Evolutionary conservation across 139 green algal species (phyloP).

Genomic region (Asterochloris sp.): DNA sequence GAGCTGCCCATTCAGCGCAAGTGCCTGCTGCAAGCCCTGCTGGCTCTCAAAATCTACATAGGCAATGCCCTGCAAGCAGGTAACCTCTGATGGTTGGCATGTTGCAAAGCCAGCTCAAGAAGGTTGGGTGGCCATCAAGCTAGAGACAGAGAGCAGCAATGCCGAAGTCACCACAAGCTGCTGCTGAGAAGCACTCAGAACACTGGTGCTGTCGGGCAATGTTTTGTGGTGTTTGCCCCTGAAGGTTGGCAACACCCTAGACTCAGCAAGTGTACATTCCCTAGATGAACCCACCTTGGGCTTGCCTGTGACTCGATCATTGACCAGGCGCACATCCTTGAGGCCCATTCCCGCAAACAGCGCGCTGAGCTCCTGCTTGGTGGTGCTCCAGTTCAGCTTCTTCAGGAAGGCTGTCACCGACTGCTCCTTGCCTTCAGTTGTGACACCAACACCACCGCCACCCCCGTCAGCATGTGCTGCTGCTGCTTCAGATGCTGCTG

Average conservation of each 20-base stretch:
- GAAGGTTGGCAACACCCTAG: not conserved
- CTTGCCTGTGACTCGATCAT: constrained; percentile 28
- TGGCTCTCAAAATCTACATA: constrained; percentile 73
- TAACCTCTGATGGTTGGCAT: not conserved
- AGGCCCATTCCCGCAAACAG: constrained; percentile 54
- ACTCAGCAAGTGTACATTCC: not conserved
- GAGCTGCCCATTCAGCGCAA: constrained; percentile 23
- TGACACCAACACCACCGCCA: not conserved
- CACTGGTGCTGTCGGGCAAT: not conserved
- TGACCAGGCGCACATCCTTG: constrained; percentile 47
- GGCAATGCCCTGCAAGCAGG: constrained; percentile 61
- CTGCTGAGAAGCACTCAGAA: not conserved
- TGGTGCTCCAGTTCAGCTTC: constrained; percentile 26
- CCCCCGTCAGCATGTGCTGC: not conserved
- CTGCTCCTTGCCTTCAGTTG: not conserved
- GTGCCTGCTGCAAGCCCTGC: constrained; percentile 45
- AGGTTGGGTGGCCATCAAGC: not conserved
- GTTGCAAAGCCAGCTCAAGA: not conserved
- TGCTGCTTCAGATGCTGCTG: not conserved
- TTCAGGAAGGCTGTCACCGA: constrained; percentile 50
- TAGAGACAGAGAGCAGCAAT: not conserved
- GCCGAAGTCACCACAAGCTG: not conserved
- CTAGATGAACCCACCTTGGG: constrained; percentile 20
- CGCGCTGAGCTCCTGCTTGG: constrained; percentile 33
- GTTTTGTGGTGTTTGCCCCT: not conserved